Evolutionary conservation across 2,329 filamentous ascomycete species (phyloP), one percentile per base, ranked within the genome.

Genomic region (Zalaria sp.): DNA sequence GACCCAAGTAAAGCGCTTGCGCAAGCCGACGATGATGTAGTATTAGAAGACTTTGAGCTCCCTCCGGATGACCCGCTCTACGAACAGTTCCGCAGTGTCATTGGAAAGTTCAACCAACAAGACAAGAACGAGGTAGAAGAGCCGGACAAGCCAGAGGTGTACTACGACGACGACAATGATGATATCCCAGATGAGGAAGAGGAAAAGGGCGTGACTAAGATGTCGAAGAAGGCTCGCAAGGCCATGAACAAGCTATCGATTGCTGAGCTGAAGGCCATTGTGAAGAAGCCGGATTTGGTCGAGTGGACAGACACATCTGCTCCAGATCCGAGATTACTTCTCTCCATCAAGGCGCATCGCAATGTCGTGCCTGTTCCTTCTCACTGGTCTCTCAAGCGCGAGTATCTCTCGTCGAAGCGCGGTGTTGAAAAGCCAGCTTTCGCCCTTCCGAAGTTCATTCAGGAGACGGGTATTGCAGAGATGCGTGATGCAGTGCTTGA

Each of bases 291-390:
- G 2, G 91, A 98, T 61, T 77, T 94, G 6, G 89, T 98, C 4
- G 91, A 98, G 56, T 96, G 91, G 91, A 91, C 93, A 42, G 91
- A 98, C 58, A 84, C 85, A 8, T 93, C 86, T 10, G 88, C 91
- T 1, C 78, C 83, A 26, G 88, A 98, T 58, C 91, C 91, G 9
- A 77, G 81, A 43, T 68, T 96, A 35, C 74, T 98, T 7, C 85
- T 96, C 26, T 84, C 93, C 56, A 88, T 98, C 68, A 98, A 96
- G 63, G 82, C 85, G 3, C 84, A 93, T 58, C 79, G 88, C 51
- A 98, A 98, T 57, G 84, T 95, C 26, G 88, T 98, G 1, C 91
- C 91, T 1, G 91, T 98, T 1, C 91, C 91, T 2, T 71, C 73
- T 4, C 91, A 98, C 59, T 98, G 91, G 91, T 87, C 85, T 0